Percentiles rank a stretch among this genome's conserved stretches.
Evolutionary conservation across 148 eudicot genomes (phyloP).

Genomic region (Amaranthus hypochondriacus): DNA sequence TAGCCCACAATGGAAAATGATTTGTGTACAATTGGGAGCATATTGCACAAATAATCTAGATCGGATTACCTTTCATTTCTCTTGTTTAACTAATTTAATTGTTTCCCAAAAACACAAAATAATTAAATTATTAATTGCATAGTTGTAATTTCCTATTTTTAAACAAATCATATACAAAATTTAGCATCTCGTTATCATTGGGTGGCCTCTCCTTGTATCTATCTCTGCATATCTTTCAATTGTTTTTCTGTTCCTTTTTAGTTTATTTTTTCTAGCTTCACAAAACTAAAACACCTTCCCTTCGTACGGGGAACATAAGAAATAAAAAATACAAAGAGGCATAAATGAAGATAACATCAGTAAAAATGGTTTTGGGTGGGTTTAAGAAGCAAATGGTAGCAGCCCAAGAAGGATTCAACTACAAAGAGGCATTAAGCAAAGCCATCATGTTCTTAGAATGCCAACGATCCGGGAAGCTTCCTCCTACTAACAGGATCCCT

Average conservation of each 20-base stretch:
- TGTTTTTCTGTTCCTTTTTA: not conserved
- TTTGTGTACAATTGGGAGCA: too few relatives aligned
- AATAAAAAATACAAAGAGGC: not conserved
- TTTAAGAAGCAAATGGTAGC: not conserved
- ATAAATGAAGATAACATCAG: conserved; percentile 13
- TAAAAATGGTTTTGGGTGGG: not conserved
- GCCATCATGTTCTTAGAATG: conserved; percentile 80
- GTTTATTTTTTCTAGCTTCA: not conserved
- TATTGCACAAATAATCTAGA: too few relatives aligned
- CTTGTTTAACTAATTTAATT: too few relatives aligned
- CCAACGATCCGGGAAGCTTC: conserved; percentile 90
- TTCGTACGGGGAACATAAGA: not conserved
- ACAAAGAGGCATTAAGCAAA: conserved; percentile 62
- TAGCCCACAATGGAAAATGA: too few relatives aligned
- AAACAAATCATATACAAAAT: not conserved
- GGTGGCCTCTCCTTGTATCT: conserved; percentile 12
- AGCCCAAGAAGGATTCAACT: conserved; percentile 33
- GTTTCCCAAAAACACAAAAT: too few relatives aligned
- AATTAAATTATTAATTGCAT: too few relatives aligned
- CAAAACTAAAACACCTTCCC: not conserved
- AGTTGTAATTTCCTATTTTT: too few relatives aligned
- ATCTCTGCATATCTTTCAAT: not conserved
- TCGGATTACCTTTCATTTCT: too few relatives aligned
- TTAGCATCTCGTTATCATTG: conserved; percentile 14
- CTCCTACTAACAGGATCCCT: conserved; percentile 46